These are phyloP conservation scores for Mediolabrus comicus DNA, from an alignment of 108 stramenopile species.

Conservation along the genomic window DNA sequence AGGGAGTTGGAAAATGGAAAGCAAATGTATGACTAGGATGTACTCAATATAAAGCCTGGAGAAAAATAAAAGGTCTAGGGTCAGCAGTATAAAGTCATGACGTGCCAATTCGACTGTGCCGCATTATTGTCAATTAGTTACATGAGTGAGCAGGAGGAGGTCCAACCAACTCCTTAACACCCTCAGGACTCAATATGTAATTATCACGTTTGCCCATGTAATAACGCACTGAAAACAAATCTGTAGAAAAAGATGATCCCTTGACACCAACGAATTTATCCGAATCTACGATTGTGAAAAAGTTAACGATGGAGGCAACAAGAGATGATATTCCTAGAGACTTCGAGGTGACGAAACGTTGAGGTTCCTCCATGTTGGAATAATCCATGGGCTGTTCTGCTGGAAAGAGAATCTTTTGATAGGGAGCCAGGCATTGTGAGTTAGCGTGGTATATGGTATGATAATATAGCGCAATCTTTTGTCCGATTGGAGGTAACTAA, in stretches of 20 bases:
- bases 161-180: conserved; percentile 26
- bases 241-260: conserved; percentile 59
- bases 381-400: not conserved
- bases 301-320: conserved; percentile 67
- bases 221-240: conserved; percentile 72
- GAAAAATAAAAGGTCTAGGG: too few species aligned
- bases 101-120: too few species aligned
- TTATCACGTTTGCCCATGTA: conserved; percentile 19
- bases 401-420: not conserved
- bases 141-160: conserved; percentile 12
- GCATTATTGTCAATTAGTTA: too few species aligned
- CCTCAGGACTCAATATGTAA: conserved; percentile 25
- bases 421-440: not conserved
- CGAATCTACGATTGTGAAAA: conserved; percentile 59
- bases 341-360: conserved; percentile 5
- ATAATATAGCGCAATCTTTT: too few species aligned
- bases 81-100: too few species aligned
- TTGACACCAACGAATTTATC: conserved; percentile 65
- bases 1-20: not conserved
- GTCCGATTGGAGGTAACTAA: conserved; percentile 29
- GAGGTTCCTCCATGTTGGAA: not conserved
- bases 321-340: conserved; percentile 29
- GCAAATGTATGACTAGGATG: not conserved
- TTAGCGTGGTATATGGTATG: not conserved
- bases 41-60: not conserved